A percentile compares a stretch with the other conserved stretches of the same genome.
Conservation (phyloP, 179 eudicot genomes). For the Actinidia chinensis region DNA sequence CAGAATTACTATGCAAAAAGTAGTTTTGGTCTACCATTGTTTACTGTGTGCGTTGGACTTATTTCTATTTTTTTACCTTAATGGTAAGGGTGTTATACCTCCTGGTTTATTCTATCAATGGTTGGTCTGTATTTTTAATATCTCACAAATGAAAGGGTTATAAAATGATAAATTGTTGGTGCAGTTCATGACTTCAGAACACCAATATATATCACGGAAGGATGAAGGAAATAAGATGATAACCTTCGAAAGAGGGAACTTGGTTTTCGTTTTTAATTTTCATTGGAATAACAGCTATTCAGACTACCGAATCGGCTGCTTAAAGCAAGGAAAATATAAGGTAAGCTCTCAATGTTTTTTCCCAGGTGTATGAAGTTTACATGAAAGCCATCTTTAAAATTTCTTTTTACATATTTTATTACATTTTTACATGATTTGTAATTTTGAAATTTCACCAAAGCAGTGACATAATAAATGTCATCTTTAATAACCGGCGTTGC, state of each 20-base stretch:
- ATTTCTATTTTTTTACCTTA: not conserved
- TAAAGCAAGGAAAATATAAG: constrained; percentile 89
- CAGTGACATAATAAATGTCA: not conserved
- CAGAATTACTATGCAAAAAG: not conserved
- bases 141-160: not conserved
- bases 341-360: constrained; percentile 29
- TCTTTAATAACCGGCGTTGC: not conserved
- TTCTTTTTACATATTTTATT: not conserved
- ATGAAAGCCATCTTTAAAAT: not conserved
- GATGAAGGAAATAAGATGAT: constrained; percentile 82
- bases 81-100: not conserved
- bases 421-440: not conserved
- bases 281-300: constrained; percentile 90
- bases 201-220: constrained; percentile 86
- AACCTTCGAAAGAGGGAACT: constrained; percentile 79
- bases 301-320: constrained; percentile 83
- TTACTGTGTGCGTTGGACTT: not conserved
- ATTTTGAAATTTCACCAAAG: not conserved
- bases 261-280: constrained; percentile 92
- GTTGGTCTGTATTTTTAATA: not conserved
- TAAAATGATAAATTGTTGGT: constrained; percentile 17
- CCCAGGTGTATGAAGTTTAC: not conserved
- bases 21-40: not conserved
- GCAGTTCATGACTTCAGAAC: constrained; percentile 98
- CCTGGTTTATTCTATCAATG: not conserved